A percentile compares a stretch with the other conserved stretches of the same genome.
Evolutionary conservation across 306 rosid species (phyloP).

Genomic region (Datisca glomerata): DNA sequence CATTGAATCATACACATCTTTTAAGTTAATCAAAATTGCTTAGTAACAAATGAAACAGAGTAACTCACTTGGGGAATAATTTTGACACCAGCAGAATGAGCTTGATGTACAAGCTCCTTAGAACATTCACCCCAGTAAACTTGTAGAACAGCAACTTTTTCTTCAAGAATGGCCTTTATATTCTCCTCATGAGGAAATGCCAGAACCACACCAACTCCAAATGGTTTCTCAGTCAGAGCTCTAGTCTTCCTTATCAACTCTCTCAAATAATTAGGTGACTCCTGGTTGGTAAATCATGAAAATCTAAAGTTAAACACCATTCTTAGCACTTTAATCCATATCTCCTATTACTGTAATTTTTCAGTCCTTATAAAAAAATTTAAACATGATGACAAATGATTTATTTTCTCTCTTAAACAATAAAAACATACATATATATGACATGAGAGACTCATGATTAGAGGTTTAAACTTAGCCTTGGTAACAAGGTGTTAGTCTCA

Average conservation of each 20-base stretch:
- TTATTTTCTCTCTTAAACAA: too few species aligned
- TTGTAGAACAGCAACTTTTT: slow-evolving; percentile 68
- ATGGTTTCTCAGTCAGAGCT: slow-evolving; percentile 62
- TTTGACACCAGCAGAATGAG: slow-evolving; percentile 66
- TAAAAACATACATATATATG: too few species aligned
- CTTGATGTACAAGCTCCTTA: slow-evolving; percentile 41
- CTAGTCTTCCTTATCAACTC: slow-evolving; percentile 55
- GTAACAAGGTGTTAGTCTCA: too few species aligned
- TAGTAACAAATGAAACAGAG: not conserved
- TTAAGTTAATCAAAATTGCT: not conserved
- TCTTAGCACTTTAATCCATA: too few species aligned
- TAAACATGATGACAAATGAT: too few species aligned
- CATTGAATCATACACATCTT: not conserved
- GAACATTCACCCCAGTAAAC: slow-evolving; percentile 77
- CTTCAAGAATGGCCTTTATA: slow-evolving; percentile 52
- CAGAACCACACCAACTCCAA: slow-evolving; percentile 67
- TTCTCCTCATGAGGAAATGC: slow-evolving; percentile 75
- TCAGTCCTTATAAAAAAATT: too few species aligned
- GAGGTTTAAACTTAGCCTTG: too few species aligned
- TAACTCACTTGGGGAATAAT: slow-evolving; percentile 73
- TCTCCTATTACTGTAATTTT: slow-evolving; percentile 1
- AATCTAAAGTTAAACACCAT: slow-evolving; percentile 10
- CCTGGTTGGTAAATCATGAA: slow-evolving; percentile 24
- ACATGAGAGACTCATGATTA: too few species aligned
- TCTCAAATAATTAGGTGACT: slow-evolving; percentile 51